phyloP scores from a whole-genome alignment of 2,329 filamentous ascomycete genomes.

The Botrytis galanthina region DNA sequence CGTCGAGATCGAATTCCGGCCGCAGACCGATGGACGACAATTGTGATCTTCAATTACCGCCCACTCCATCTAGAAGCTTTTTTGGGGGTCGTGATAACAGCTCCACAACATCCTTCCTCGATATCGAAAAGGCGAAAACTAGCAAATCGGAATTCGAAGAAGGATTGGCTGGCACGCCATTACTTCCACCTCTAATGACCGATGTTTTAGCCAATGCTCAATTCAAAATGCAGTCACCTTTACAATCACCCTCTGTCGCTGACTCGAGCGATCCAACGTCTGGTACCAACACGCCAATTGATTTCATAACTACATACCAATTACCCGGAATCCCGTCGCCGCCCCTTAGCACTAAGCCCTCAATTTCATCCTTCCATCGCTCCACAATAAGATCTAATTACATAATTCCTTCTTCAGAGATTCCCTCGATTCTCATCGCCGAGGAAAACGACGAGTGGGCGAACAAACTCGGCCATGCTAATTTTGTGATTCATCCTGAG shows the following conservation, averaged over 20 bases:
- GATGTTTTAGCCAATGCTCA: conserved; percentile 45
- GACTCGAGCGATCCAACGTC: conserved; percentile 45
- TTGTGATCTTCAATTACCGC: conserved; percentile 53
- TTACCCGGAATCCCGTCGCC: conserved; percentile 59
- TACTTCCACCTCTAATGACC: conserved; percentile 78
- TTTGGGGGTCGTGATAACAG: conserved; percentile 57
- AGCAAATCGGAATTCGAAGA: conserved; percentile 52
- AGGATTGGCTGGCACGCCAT: conserved; percentile 73
- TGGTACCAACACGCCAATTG: conserved; percentile 46
- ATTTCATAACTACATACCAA: conserved; percentile 44
- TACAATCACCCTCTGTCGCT: conserved; percentile 79
- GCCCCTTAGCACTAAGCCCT: conserved; percentile 73
- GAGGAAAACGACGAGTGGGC: conserved; percentile 80
- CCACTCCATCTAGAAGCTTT: conserved; percentile 62
- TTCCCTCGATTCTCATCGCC: conserved; percentile 65
- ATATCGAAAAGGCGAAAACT: conserved; percentile 53
- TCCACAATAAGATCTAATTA: conserved; percentile 44
- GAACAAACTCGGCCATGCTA: conserved; percentile 81
- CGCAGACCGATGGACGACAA: conserved; percentile 46
- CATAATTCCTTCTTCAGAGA: conserved; percentile 51
- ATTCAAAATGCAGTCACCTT: conserved; percentile 68
- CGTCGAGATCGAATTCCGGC: conserved; percentile 67
- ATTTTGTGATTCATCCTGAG: conserved; percentile 82
- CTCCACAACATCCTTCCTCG: conserved; percentile 45
- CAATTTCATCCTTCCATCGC: conserved; percentile 69